Conservation (phyloP, 202 grass and related monocot genomes). For the Panicum virgatum region DNA sequence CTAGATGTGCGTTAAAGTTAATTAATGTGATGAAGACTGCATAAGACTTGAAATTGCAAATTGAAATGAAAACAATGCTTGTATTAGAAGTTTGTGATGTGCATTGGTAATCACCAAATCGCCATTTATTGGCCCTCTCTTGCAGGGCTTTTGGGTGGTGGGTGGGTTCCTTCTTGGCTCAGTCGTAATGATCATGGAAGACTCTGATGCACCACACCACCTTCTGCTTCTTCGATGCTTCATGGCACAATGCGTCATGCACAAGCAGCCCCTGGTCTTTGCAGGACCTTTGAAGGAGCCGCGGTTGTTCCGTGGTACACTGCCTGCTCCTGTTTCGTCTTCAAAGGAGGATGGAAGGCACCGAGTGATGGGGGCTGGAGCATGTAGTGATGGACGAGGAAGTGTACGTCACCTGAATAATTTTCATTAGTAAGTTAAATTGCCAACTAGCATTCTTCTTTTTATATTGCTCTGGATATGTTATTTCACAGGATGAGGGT, state of each 20-base stretch:
- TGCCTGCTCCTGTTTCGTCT: constrained; percentile 61
- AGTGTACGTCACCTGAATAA: constrained; percentile 36
- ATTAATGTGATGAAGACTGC: background rate
- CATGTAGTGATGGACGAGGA: constrained; percentile 36
- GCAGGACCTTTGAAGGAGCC: constrained; percentile 65
- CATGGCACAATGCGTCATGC: constrained; percentile 84
- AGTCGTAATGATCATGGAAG: constrained; percentile 94
- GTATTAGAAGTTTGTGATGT: background rate
- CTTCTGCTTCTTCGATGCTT: constrained; percentile 81
- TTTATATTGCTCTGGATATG: constrained; percentile 6
- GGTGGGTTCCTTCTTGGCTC: constrained; percentile 80
- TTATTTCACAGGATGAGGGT: constrained; percentile 62
- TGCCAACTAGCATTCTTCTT: background rate
- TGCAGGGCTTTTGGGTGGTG: constrained; percentile 80
- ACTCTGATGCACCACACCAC: constrained; percentile 79
- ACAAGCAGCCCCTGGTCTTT: constrained; percentile 79
- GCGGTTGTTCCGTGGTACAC: constrained; percentile 69
- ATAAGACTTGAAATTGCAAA: background rate
- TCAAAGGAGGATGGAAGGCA: constrained; percentile 55
- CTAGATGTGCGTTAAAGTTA: background rate
- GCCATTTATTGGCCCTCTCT: background rate
- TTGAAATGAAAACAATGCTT: background rate
- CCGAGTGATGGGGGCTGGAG: background rate
- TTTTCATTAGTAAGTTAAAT: background rate
- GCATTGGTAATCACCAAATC: background rate